Conservation (phyloP, 768 basidiomycete species). For the Phanerochaete sordida region DNA sequence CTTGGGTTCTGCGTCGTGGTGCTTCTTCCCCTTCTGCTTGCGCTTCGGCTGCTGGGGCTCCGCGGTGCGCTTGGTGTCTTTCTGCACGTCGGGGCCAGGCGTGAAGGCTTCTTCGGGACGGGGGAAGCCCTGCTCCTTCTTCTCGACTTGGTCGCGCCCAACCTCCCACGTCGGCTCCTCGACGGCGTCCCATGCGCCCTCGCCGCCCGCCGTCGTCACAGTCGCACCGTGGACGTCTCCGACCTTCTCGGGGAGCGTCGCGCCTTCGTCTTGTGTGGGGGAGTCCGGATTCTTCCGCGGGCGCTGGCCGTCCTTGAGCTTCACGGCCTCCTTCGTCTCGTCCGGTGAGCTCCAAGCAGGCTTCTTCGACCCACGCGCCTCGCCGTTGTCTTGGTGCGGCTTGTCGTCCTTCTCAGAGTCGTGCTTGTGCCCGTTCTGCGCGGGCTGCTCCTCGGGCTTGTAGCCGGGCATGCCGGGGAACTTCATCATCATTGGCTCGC, state of each 20-base stretch:
- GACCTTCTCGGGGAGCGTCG: background rate
- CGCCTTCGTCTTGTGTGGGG: conserved; percentile 1
- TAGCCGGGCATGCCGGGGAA: conserved; percentile 41
- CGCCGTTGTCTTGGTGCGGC: conserved; percentile 1
- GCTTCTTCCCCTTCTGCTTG: background rate
- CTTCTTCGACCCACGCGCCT: background rate
- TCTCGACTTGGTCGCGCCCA: conserved; percentile 6
- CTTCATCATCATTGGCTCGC: conserved; percentile 39
- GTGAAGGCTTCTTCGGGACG: conserved; percentile 11
- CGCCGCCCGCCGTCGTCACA: background rate
- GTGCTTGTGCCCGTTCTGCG: conserved; percentile 8
- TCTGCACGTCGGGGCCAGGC: conserved; percentile 6
- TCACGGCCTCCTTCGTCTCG: background rate
- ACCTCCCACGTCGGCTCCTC: conserved; percentile 11
- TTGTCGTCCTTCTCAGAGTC: conserved; percentile 8
- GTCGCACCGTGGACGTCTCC: background rate
- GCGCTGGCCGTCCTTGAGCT: conserved; percentile 6
- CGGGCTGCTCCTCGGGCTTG: conserved; percentile 15
- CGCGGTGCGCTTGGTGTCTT: conserved; percentile 2
- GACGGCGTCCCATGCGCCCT: conserved; percentile 7
- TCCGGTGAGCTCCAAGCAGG: background rate
- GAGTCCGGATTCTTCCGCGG: conserved; percentile 7
- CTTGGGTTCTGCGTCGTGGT: background rate
- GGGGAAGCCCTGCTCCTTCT: conserved; percentile 16
- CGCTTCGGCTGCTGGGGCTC: background rate